Evolutionary conservation across 495 filamentous ascomycete genomes (phyloP).

Genomic region (Neurospora sp.): DNA sequence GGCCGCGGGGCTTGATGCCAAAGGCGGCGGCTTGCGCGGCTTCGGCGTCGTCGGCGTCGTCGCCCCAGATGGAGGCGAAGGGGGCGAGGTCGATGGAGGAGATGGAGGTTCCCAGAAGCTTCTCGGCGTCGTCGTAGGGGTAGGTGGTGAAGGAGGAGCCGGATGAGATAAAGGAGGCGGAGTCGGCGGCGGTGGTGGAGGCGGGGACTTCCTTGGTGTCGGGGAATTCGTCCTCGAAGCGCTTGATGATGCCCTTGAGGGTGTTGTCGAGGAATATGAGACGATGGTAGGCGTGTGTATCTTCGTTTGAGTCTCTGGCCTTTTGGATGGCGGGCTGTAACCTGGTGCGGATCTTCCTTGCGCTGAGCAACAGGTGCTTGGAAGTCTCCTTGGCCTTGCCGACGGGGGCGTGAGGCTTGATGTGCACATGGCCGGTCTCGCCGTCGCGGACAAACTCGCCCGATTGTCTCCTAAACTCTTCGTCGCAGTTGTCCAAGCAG

Average conservation of each 20-base stretch:
- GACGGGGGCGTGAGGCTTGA: conserved; percentile 16
- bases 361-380: conserved; percentile 73
- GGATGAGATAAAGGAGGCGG: conserved; percentile 9
- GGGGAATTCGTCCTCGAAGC: conserved; percentile 93
- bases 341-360: conserved; percentile 74
- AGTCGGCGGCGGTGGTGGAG: conserved; percentile 11
- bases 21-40: conserved; percentile 21
- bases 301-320: conserved; percentile 44
- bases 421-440: conserved; percentile 20
- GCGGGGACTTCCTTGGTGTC: conserved; percentile 55
- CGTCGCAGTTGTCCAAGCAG: conserved; percentile 67
- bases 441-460: conserved; percentile 33
- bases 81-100: neutral
- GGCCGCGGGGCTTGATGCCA: conserved; percentile 26
- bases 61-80: conserved; percentile 15
- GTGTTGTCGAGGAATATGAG: conserved; percentile 87
- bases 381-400: conserved; percentile 85
- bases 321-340: conserved; percentile 78
- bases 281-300: conserved; percentile 62
- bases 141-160: conserved; percentile 21
- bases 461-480: conserved; percentile 42
- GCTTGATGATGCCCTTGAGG: conserved; percentile 78
- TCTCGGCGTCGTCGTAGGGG: conserved; percentile 22
- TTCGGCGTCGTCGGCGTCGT: conserved; percentile 31
- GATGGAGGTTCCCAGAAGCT: conserved; percentile 1